Conservation (phyloP, 352 stramenopile genomes). For the Thalassiosira hispida region DNA sequence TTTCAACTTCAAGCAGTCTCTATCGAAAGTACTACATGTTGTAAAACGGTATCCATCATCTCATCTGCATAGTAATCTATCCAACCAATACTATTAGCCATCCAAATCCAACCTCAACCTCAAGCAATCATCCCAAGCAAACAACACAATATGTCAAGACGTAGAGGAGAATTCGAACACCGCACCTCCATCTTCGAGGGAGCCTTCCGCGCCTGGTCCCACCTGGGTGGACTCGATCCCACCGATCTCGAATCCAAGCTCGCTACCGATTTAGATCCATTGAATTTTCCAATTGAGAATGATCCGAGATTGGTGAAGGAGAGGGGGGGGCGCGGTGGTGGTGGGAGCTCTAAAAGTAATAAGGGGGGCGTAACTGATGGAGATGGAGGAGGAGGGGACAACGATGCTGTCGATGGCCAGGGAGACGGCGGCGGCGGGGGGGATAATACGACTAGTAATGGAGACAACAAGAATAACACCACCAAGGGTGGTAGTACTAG, state of each 20-base stretch:
- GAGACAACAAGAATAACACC: too few relatives aligned
- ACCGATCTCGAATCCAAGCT: slow-evolving; percentile 67
- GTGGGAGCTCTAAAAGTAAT: neutral
- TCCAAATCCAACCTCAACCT: neutral
- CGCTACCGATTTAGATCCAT: slow-evolving; percentile 63
- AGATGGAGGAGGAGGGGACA: neutral
- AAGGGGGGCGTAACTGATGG: neutral
- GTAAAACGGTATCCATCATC: too few relatives aligned
- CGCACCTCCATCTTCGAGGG: slow-evolving; percentile 84
- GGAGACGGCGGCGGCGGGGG: neutral
- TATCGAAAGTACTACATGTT: too few relatives aligned
- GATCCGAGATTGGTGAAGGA: slow-evolving; percentile 50
- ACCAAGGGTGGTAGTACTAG: too few relatives aligned
- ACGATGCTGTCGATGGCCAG: slow-evolving; percentile 15
- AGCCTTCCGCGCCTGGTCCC: slow-evolving; percentile 82
- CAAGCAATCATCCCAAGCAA: slow-evolving; percentile 36
- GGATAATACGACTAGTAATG: too few relatives aligned
- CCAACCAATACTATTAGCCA: neutral
- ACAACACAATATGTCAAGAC: slow-evolving; percentile 51
- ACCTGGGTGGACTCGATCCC: slow-evolving; percentile 77
- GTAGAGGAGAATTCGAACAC: slow-evolving; percentile 84
- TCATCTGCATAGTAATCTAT: too few relatives aligned
- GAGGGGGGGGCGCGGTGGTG: slow-evolving; percentile 7
- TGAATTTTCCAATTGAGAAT: slow-evolving; percentile 66
- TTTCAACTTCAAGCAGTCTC: too few relatives aligned